Evolutionary conservation across 768 basidiomycete species (phyloP), one percentile per base, ranked within the genome.

Genomic region (Leccinum rimulosum): DNA sequence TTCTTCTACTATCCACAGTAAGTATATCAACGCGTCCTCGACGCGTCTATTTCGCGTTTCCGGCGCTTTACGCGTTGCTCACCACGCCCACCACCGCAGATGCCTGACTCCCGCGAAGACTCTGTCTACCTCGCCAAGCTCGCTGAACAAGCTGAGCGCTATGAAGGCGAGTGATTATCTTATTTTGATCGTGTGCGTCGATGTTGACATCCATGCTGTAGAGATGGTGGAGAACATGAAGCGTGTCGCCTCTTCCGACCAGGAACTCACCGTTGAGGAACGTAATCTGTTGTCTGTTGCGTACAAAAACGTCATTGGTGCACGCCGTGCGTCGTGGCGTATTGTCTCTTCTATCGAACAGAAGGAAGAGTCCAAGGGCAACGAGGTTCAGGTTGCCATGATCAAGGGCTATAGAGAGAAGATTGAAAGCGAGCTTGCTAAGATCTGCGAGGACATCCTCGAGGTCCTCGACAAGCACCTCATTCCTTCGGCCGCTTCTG

Each of bases 191-290:
- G 58, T 61, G 63, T 60, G 47, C 63, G 58, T 50, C 66, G 35
- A 53, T 55, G 61, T 35, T 54, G 4, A 66, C 28, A 50, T 63
- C 53, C 52, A 47, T 52, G 31, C 59, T 59, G 28, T 76, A 88
- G 92, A 97, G 78, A 97, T 97, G 95, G 95, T 97, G 67, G 92
- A 94, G 79, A 96, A 95, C 85, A 98, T 98, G 95, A 98, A 98
- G 87, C 87, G 86, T 63, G 95, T 98, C 66, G 95, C 95, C 58
- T 95, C 93, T 33, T 95, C 94, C 60, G 94, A 96, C 84, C 91
- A 95, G 77, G 95, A 98, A 72, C 90, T 98, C 72, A 96, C 95
- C 61, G 94, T 98, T 49, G 95, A 98, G 80, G 95, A 98, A 79
- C 94, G 95, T 62, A 98, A 98, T 76, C 87, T 98, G 56, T 85